Evolutionary conservation across 257 asterid species (phyloP), one percentile per base, ranked within the genome.

Genomic region (Buddleja alternifolia): DNA sequence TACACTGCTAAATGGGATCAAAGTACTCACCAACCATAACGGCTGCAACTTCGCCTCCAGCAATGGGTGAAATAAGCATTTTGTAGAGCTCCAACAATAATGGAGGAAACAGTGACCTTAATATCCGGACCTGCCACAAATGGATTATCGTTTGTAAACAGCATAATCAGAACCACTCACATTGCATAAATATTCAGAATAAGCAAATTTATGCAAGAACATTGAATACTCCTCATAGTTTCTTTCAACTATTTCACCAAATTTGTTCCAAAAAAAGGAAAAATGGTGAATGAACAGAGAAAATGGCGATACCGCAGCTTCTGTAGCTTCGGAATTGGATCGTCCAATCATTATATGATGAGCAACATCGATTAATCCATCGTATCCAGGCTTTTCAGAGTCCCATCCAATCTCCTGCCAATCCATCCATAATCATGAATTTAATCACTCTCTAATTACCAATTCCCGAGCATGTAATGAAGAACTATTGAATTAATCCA

Each of bases 381-480:
- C 93, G 46, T 89, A 91, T 50, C 96, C 96, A 19, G 93, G 86
- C 75, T 81, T 89, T 3, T 80, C 87, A 9, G 97, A 91, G 57
- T 91, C 96, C 97, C 97, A 91, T 40, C 92, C 90, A 56, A 83
- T 78, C 66, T 84, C 95, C 93, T 91, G 77, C 29, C 45, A 61
- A 69, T 69, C 61, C 51, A 15, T 37, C 47, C 57, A 47, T 2
- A 48, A 62, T 20, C 57, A 60, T 39, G 12, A 57, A 70, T 68
- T 21, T 34, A 71, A 29, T 40, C 29, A 69, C 14, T 32, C 6
- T 42, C 7, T 23, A 66, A 25, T 24, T 9, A 50, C 37, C 16
- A 57, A 47, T n/a, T 59, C 46, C 36, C 7, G 39, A 17, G 16
- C 34, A 8, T 17, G 46, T 3, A 59, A 20, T 46, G 12, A 10